Conservation (phyloP, 805 yeast genomes). For the Candida morakotiae region DNA sequence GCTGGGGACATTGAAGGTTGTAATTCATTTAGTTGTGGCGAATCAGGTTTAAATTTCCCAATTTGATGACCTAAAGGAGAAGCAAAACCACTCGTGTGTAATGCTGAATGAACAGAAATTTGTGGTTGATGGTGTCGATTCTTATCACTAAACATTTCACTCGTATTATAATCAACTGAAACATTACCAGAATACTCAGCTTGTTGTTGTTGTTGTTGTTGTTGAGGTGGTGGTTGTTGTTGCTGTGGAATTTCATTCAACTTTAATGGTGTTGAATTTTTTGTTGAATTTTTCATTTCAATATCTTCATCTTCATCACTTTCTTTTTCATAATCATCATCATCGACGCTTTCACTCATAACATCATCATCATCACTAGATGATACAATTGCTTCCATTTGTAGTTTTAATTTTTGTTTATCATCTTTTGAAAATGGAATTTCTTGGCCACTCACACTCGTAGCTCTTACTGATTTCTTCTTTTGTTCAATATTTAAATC, state of each 20-base stretch:
- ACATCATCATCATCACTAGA: constrained; percentile 28
- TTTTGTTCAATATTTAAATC: constrained; percentile 18
- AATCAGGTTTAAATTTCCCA: constrained; percentile 14
- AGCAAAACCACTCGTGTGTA: constrained; percentile 13
- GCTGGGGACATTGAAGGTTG: constrained; percentile 15
- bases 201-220: neutral
- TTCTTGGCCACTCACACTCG: constrained; percentile 30
- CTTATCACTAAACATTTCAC: neutral
- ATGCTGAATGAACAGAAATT: neutral
- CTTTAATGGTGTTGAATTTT: constrained; percentile 22
- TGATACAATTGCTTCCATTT: constrained; percentile 3
- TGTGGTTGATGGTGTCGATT: neutral
- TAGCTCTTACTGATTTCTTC: constrained; percentile 24
- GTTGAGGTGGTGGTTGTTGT: neutral
- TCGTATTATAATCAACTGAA: neutral
- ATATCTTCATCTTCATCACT: constrained; percentile 36
- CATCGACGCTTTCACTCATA: constrained; percentile 2
- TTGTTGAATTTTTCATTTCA: constrained; percentile 16
- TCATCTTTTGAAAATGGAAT: constrained; percentile 8
- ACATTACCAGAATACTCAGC: neutral
- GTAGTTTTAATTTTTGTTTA: constrained; percentile 6
- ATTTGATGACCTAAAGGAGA: constrained; percentile 13
- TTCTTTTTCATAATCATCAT: constrained; percentile 16
- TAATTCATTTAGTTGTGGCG: constrained; percentile 16
- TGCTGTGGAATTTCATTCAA: constrained; percentile 14